Conservation (phyloP, 768 basidiomycete species). For the Agaricus bisporus region DNA sequence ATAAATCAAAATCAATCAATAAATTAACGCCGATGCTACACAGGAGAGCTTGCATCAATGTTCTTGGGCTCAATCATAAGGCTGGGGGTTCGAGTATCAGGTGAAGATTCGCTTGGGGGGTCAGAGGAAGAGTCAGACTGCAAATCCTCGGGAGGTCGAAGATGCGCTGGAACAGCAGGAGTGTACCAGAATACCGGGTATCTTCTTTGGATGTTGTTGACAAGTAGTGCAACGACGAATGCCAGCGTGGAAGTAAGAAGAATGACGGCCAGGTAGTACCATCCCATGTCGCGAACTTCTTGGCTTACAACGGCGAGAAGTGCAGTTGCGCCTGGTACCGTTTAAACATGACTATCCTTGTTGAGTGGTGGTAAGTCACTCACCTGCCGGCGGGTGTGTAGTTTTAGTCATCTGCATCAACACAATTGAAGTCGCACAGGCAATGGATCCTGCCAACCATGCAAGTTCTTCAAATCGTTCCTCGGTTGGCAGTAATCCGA, state of each 20-base stretch:
- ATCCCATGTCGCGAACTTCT: constrained; percentile 36
- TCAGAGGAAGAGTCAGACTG: background rate
- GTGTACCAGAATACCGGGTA: constrained; percentile 45
- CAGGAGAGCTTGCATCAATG: background rate
- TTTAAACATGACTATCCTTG: background rate
- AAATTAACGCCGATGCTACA: background rate
- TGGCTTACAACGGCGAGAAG: constrained; percentile 39
- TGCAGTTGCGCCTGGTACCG: constrained; percentile 42
- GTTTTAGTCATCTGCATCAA: constrained; percentile 48
- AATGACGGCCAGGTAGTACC: constrained; percentile 49
- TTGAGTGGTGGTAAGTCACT: background rate
- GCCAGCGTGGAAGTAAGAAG: constrained; percentile 40
- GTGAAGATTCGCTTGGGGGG: background rate
- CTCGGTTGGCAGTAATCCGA: constrained; percentile 37
- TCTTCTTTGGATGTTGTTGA: constrained; percentile 46
- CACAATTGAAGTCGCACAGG: constrained; percentile 35
- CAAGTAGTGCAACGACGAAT: constrained; percentile 37
- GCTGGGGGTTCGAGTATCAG: background rate
- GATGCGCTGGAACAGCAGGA: constrained; percentile 11
- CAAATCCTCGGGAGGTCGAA: background rate
- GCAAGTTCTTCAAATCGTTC: constrained; percentile 34
- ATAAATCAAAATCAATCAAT: too few species aligned
- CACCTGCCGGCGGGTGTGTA: constrained; percentile 49
- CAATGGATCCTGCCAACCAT: constrained; percentile 45
- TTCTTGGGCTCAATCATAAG: too few species aligned